Conservation (phyloP, 1,139 yeast genomes). For the Lodderomyces theae region DNA sequence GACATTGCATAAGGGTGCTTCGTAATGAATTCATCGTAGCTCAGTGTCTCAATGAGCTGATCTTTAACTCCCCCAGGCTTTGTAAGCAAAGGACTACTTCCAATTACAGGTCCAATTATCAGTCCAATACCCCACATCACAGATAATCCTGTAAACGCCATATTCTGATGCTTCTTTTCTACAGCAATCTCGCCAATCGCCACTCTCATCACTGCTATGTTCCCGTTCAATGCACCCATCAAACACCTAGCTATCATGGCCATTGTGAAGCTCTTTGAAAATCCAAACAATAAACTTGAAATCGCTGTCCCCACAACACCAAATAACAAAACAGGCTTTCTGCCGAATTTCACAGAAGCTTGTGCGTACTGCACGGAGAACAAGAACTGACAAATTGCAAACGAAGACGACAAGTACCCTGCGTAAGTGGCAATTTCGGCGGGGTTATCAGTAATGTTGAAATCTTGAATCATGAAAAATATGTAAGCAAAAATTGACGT, state of each 20-base stretch:
- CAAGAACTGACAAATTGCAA: constrained; percentile 37
- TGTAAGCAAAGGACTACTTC: constrained; percentile 45
- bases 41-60: constrained; percentile 7
- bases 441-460: constrained; percentile 32
- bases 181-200: constrained; percentile 39
- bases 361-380: constrained; percentile 39
- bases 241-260: constrained; percentile 33
- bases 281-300: constrained; percentile 32
- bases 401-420: constrained; percentile 37
- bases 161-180: constrained; percentile 35
- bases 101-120: constrained; percentile 55
- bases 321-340: constrained; percentile 30
- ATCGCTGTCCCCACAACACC: constrained; percentile 34
- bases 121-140: constrained; percentile 35
- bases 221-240: constrained; percentile 37
- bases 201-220: constrained; percentile 37
- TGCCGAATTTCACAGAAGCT: constrained; percentile 31
- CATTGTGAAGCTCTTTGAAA: constrained; percentile 31
- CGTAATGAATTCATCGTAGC: constrained; percentile 29
- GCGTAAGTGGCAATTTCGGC: constrained; percentile 36
- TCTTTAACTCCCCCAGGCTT: constrained; percentile 19
- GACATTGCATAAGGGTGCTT: constrained; percentile 59
- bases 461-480: constrained; percentile 41
- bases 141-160: constrained; percentile 37
- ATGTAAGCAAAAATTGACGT: constrained; percentile 41